Percentiles rank a stretch among this genome's conserved stretches.
phyloP scores from a whole-genome alignment of 2,329 filamentous ascomycete genomes.

The Penicillium concentricum region DNA sequence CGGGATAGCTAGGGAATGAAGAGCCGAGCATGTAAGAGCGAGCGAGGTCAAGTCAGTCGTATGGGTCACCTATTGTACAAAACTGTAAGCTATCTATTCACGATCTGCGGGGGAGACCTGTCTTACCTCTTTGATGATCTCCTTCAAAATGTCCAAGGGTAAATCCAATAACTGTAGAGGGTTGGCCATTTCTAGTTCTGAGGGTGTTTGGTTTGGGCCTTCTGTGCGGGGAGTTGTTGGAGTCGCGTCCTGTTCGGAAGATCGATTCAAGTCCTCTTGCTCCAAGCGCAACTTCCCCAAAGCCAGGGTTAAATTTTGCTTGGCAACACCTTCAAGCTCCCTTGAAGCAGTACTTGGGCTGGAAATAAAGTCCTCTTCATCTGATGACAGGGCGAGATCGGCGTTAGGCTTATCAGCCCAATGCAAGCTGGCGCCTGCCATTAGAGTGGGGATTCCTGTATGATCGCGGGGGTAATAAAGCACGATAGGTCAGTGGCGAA shows the following conservation, averaged over 20 bases:
- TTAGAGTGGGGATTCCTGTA: conserved; percentile 12
- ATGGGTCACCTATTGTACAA: conserved; percentile 62
- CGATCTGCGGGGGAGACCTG: not conserved
- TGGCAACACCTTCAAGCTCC: conserved; percentile 12
- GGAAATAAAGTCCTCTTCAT: conserved; percentile 32
- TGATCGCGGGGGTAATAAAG: not conserved
- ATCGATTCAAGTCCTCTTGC: conserved; percentile 8
- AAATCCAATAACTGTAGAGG: conserved; percentile 70
- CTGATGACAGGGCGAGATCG: conserved; percentile 26
- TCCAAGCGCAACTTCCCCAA: conserved; percentile 13
- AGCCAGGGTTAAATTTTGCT: conserved; percentile 7
- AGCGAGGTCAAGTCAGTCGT: conserved; percentile 79
- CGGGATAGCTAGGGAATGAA: conserved; percentile 72
- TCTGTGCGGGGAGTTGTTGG: conserved; percentile 10
- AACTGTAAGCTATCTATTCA: conserved; percentile 1
- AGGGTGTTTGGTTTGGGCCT: not conserved
- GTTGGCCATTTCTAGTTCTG: conserved; percentile 26
- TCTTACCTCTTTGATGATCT: conserved; percentile 73
- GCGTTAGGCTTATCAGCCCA: conserved; percentile 24
- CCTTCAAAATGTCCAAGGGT: conserved; percentile 73
- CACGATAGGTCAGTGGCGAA: not conserved
- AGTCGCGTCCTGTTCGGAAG: conserved; percentile 8
- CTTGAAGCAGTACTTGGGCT: conserved; percentile 27
- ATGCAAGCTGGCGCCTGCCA: conserved; percentile 28
- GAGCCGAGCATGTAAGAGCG: conserved; percentile 72